Percentiles rank a stretch among this genome's conserved stretches.
Conservation (phyloP, 345 rosid genomes). For the Corchorus capsularis region DNA sequence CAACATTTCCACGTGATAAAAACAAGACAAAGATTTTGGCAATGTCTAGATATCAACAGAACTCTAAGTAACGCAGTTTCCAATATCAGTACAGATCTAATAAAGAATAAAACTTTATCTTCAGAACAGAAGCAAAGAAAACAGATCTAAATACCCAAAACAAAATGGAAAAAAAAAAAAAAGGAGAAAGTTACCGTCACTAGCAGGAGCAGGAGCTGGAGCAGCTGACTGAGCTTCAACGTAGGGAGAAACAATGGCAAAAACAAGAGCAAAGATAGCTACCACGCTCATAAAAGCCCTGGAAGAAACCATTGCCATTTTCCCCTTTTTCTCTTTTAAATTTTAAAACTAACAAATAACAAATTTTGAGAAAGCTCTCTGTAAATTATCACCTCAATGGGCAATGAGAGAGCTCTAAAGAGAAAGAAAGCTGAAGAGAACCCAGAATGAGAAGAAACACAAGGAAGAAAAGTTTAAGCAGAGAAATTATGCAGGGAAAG, state of each 20-base stretch:
- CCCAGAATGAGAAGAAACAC: too few relatives aligned
- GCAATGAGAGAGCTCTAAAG: neutral
- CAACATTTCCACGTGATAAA: neutral
- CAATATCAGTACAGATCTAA: constrained; percentile 5
- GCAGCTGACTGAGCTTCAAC: constrained; percentile 42
- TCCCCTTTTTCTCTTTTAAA: neutral
- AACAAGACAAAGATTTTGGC: neutral
- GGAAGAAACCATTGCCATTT: constrained; percentile 18
- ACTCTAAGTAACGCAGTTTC: neutral
- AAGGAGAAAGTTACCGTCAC: constrained; percentile 47
- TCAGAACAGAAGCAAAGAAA: neutral
- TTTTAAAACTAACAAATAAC: neutral
- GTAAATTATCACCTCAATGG: neutral
- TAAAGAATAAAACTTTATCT: neutral
- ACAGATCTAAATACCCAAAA: constrained; percentile 15
- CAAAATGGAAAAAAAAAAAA: neutral
- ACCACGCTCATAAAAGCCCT: constrained; percentile 27
- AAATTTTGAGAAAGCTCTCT: neutral
- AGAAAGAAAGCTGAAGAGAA: neutral
- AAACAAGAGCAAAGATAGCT: constrained; percentile 24
- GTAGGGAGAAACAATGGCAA: constrained; percentile 39
- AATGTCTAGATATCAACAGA: neutral
- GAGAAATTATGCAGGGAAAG: neutral
- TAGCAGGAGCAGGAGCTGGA: constrained; percentile 67
- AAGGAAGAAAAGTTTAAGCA: too few relatives aligned